Conservation (phyloP, 305 asterid genomes). For the Lippia alba region DNA sequence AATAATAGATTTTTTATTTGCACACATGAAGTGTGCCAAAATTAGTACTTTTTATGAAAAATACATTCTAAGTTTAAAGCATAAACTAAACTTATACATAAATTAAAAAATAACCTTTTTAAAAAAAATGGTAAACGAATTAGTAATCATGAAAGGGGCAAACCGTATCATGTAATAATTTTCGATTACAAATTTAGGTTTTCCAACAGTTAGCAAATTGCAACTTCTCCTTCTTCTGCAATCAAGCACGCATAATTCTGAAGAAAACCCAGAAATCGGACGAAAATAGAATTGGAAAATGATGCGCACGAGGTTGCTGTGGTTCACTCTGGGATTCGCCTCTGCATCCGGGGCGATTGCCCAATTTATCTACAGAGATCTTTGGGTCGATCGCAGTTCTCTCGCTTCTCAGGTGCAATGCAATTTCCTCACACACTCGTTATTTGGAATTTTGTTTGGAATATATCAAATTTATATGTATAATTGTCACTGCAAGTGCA, state of each 20-base stretch:
- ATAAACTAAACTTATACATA: too few relatives aligned
- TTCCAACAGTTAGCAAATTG: neutral
- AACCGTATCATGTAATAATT: neutral
- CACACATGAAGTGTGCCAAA: too few relatives aligned
- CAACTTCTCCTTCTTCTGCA: neutral
- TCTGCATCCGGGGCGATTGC: constrained; percentile 58
- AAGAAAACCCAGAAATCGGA: neutral
- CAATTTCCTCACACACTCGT: neutral
- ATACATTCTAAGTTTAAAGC: too few relatives aligned
- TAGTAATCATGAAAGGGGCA: too few relatives aligned
- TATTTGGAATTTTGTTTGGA: neutral
- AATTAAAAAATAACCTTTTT: too few relatives aligned
- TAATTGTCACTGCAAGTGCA: constrained; percentile 28
- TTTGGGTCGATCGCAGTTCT: constrained; percentile 53
- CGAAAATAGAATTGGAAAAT: constrained; percentile 28
- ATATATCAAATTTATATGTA: neutral
- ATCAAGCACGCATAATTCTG: constrained; percentile 8
- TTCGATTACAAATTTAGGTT: neutral
- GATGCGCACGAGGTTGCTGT: constrained; percentile 60
- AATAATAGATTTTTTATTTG: too few relatives aligned
- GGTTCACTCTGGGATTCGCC: constrained; percentile 62
- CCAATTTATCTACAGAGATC: constrained; percentile 59
- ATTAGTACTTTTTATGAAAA: too few relatives aligned
- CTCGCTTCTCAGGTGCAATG: constrained; percentile 55
- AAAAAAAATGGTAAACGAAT: too few relatives aligned